These are phyloP conservation scores for Rhodotorula kratochvilovae DNA, from an alignment of 768 basidiomycete species.

Conservation along the genomic window DNA sequence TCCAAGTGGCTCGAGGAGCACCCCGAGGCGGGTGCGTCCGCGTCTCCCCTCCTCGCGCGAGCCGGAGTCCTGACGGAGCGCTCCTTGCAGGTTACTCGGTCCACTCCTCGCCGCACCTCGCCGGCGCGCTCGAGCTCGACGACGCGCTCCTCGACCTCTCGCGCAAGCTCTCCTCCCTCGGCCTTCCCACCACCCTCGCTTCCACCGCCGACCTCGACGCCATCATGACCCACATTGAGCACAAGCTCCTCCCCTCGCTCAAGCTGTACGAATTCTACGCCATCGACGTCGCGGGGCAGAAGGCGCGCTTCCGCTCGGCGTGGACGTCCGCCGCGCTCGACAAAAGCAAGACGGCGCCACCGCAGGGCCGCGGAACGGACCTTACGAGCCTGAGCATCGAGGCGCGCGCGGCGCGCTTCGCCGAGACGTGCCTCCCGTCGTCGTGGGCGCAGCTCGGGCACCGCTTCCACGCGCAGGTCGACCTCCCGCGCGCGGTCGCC, in stretches of 20 bases:
- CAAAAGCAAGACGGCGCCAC: slow-evolving; percentile 45
- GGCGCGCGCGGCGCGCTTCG: slow-evolving; percentile 52
- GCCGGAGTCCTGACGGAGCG: not conserved
- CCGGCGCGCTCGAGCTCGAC: slow-evolving; percentile 88
- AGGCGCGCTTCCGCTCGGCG: slow-evolving; percentile 57
- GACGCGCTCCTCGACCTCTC: slow-evolving; percentile 79
- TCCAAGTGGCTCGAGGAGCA: slow-evolving; percentile 86
- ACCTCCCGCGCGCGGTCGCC: slow-evolving; percentile 64
- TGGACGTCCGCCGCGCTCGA: slow-evolving; percentile 46
- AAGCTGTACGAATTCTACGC: slow-evolving; percentile 94
- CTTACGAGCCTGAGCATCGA: slow-evolving; percentile 55
- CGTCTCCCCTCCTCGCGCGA: not conserved
- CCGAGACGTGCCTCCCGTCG: slow-evolving; percentile 25
- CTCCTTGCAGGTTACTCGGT: slow-evolving; percentile 70
- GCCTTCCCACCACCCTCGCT: slow-evolving; percentile 66
- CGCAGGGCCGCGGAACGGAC: slow-evolving; percentile 60
- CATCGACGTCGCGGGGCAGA: slow-evolving; percentile 66
- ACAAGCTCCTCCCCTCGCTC: slow-evolving; percentile 57
- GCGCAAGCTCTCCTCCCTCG: slow-evolving; percentile 58
- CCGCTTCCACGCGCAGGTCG: slow-evolving; percentile 64
- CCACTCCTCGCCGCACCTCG: slow-evolving; percentile 80
- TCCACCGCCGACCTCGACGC: slow-evolving; percentile 65
- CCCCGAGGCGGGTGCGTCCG: slow-evolving; percentile 78
- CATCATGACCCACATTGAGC: slow-evolving; percentile 62
- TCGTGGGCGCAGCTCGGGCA: slow-evolving; percentile 36